These are phyloP conservation scores for Candida loeiensis DNA, from an alignment of 805 yeast species.

Conservation along the genomic window DNA sequence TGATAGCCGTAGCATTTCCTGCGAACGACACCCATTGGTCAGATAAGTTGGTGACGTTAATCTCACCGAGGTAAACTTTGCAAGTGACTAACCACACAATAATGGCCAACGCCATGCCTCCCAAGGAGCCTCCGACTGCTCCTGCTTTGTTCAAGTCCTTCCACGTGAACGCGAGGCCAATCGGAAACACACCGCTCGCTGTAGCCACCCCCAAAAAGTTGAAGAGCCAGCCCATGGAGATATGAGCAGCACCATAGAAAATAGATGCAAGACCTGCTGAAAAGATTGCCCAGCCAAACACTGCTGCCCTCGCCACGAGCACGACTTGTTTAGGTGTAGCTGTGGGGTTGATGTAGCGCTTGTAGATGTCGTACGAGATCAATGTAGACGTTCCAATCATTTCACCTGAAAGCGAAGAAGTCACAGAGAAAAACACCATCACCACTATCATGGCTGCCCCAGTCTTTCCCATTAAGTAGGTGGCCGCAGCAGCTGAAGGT, in stretches of 20 bases:
- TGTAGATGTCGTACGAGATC: constrained; percentile 23
- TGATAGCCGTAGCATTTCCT: constrained; percentile 37
- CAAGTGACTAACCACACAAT: constrained; percentile 38
- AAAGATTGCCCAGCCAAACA: constrained; percentile 21
- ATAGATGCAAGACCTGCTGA: constrained; percentile 20
- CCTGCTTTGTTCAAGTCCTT: constrained; percentile 33
- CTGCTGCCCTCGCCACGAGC: constrained; percentile 19
- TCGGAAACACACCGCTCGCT: constrained; percentile 26
- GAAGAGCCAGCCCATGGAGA: constrained; percentile 37
- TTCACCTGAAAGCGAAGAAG: constrained; percentile 41
- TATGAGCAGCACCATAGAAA: constrained; percentile 22
- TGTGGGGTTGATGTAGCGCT: constrained; percentile 21
- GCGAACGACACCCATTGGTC: constrained; percentile 40
- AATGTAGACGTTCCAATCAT: constrained; percentile 40
- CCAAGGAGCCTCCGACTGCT: constrained; percentile 36
- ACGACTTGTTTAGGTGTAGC: constrained; percentile 25
- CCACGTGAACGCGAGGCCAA: constrained; percentile 24
- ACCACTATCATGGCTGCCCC: constrained; percentile 28
- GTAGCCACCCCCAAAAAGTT: constrained; percentile 28
- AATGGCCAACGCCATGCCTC: constrained; percentile 34
- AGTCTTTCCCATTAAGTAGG: constrained; percentile 23
- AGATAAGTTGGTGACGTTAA: constrained; percentile 31
- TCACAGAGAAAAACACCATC: constrained; percentile 38
- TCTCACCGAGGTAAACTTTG: constrained; percentile 31
- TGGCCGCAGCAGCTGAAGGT: constrained; percentile 19